Conservation (phyloP, 2,329 filamentous ascomycete genomes). For the Neofusicoccum laricinum region DNA sequence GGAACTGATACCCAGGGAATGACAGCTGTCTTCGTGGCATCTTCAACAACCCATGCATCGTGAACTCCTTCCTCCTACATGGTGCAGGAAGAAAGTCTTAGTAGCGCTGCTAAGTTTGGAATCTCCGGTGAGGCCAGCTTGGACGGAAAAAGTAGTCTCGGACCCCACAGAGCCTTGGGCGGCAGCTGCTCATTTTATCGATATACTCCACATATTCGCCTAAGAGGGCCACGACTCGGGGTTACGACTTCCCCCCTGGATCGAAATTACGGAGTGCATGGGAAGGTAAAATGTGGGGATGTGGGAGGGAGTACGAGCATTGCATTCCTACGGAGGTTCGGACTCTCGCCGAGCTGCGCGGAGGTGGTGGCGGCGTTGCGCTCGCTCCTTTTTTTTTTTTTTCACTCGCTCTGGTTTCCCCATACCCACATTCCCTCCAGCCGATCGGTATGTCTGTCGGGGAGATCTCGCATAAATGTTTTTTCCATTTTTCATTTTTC, state of each 20-base stretch:
- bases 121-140: neutral
- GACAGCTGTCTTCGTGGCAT: constrained; percentile 5
- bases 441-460: neutral
- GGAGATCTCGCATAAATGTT: neutral
- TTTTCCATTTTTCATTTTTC: no score
- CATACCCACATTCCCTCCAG: neutral
- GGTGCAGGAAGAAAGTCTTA: neutral
- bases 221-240: neutral
- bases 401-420: neutral
- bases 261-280: neutral
- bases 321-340: no score
- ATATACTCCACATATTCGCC: constrained; percentile 13
- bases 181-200: neutral
- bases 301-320: no score
- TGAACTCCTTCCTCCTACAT: neutral
- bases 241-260: neutral
- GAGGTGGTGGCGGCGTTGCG: neutral
- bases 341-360: no score
- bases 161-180: neutral
- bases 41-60: neutral
- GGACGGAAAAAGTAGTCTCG: neutral
- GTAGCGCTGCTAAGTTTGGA: neutral
- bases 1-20: constrained; percentile 9
- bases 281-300: neutral
- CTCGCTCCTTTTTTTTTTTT: no score